A percentile compares a stretch with the other conserved stretches of the same genome.
Evolutionary conservation across 1,139 yeast genomes (phyloP).

Genomic region (Protomyces arabidopsidicola): DNA sequence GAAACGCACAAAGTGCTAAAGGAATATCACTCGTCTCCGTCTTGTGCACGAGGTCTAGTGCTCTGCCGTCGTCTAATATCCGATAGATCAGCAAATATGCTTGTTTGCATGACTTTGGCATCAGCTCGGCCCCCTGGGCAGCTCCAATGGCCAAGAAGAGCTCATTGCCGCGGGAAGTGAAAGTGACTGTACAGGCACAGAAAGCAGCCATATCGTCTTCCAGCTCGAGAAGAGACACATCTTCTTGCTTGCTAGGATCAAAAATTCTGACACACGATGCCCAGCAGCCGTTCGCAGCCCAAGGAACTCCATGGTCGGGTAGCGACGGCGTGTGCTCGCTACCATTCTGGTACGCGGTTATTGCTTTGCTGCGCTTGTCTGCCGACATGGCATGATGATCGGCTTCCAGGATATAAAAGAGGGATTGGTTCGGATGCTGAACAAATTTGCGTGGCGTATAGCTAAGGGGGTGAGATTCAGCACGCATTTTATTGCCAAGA

Average conservation of each 20-base stretch:
- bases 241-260: constrained; percentile 42
- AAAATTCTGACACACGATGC: constrained; percentile 55
- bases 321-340: constrained; percentile 39
- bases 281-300: constrained; percentile 41
- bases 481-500: constrained; percentile 48
- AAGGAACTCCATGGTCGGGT: constrained; percentile 46
- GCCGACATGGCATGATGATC: constrained; percentile 44
- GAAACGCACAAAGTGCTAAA: constrained; percentile 52
- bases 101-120: constrained; percentile 41
- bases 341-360: constrained; percentile 33
- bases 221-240: constrained; percentile 47
- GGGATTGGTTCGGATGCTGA: constrained; percentile 36
- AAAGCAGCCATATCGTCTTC: constrained; percentile 46
- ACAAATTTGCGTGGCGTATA: constrained; percentile 53
- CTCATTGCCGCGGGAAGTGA: constrained; percentile 38
- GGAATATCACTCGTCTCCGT: constrained; percentile 56
- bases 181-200: constrained; percentile 42
- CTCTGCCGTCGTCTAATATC: constrained; percentile 42
- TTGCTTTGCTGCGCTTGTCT: constrained; percentile 10
- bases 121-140: constrained; percentile 42
- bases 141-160: constrained; percentile 51
- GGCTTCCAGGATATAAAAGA: constrained; percentile 47
- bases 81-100: constrained; percentile 48
- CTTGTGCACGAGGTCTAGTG: constrained; percentile 53
- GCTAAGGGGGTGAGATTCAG: constrained; percentile 46